Base-by-base conservation (phyloP, 495 filamentous ascomycete species). In the Thermothielavioides terrestris region DNA sequence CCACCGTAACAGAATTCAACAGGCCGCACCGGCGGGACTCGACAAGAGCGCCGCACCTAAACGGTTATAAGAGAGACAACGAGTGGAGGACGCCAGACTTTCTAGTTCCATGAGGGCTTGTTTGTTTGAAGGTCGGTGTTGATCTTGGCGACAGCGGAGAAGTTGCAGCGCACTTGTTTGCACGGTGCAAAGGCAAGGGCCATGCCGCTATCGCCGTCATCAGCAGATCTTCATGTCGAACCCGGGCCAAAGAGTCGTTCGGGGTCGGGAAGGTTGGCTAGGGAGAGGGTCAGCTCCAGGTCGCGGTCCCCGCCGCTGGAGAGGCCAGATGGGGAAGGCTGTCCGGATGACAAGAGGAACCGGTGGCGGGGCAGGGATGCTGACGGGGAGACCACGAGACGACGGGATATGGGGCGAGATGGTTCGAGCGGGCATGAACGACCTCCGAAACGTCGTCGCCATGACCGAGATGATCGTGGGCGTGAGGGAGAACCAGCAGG, bases 331-430 rank as follows among this genome's bases (percentile, higher is more conserved):
- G 8, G n/a, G 17, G 42, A 28, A 7, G 32, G n/a, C 3, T 11
- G 14, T 10, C 15, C 5, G 23, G 46, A 44, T 12, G 35, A 28
- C 6, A 28, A 52, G 22, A 20, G 31, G 30, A 6, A 46, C 1
- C 50, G 51, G 1, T n/a, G 37, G 20, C 23, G 50, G n/a, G n/a
- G n/a, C n/a, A n/a, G n/a, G 28, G 27, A 31, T 15, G 46, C 32
- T 11, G 47, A 52, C 9, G 27, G 30, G 11, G 40, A 54, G 44
- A 41, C 11, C 21, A 40, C 17, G 45, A 49, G 25, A 51, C 23
- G 30, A 32, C 1, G 18, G 45, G 27, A 27, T 25, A 40, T n/a
- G 36, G 46, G n/a, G n/a, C n/a, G n/a, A n/a, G n/a, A n/a, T 7
- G 58, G 42, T 30, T 6, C 18, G n/a, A 20, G 48, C 39, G 36